Evolutionary conservation across 306 rosid genomes (phyloP), one percentile per base, ranked within the genome.

Genomic region (Rosa persica): DNA sequence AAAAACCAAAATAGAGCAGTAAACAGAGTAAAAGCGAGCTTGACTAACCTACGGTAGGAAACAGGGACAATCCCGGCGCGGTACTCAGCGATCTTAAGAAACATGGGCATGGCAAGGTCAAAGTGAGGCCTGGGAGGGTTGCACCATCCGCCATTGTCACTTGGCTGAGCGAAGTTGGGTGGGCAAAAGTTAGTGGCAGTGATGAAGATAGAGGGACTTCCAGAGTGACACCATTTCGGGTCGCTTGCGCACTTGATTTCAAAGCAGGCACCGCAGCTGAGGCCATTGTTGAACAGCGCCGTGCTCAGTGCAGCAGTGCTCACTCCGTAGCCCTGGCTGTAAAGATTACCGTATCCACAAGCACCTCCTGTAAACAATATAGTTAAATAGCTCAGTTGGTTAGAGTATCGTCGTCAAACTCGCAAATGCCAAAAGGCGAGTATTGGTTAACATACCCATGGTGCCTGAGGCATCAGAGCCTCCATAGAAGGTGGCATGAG

Each of bases 41-140:
- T 62, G 12, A 36, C 79, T 47, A 7, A 92, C 98, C 98, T 88
- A 66, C 98, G 98, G 83, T 39, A 95, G 22, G 97, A 73, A 22
- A 95, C 97, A 2, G 98, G 98, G 75, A 95, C 98, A n/a, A 95
- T 95, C 6, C 98, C 98, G 65, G 98, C 98, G 1, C 97, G 92
- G 89, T 95, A 95, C 85, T 95, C 93, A 1, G 98, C 98, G 30
- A 95, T 92, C 85, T 91, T 92, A 46, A 95, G 98, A 80, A 95
- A 95, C 98, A 95, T 89, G 39, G 98, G 98, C 98, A 95, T 95
- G 89, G 98, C 98, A 5, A 95, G 98, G 81, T 95, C 98, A 48
- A 95, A 95, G 82, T 95, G 98, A 3, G 95, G 88, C 8, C 98
- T 89, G 10, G 98, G 98, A 54, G 98, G 98, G 91, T 95, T 95